A percentile compares a stretch with the other conserved stretches of the same genome.
phyloP scores from a whole-genome alignment of 176 grass and related monocot genomes.

The Alloteropsis semialata region DNA sequence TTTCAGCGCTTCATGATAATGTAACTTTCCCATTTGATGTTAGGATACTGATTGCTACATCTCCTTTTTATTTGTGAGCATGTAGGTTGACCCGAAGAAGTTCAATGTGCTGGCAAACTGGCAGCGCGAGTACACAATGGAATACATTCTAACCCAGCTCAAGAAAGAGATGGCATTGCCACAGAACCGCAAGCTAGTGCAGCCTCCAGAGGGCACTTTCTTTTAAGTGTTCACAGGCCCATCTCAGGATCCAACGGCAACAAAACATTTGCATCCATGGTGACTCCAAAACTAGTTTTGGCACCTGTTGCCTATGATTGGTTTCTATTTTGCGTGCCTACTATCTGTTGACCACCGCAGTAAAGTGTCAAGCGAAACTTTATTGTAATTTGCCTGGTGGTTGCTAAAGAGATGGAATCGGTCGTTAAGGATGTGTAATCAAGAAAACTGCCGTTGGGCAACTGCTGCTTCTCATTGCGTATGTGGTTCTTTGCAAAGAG shows the following conservation, averaged over 20 bases:
- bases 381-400: background rate
- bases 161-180: slow-evolving; percentile 68
- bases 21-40: background rate
- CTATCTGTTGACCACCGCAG: background rate
- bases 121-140: slow-evolving; percentile 72
- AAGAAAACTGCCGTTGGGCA: background rate
- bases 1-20: background rate
- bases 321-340: slow-evolving; percentile 12
- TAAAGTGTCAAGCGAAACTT: background rate
- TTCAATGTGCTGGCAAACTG: slow-evolving; percentile 55
- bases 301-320: slow-evolving; percentile 2
- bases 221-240: slow-evolving; percentile 23
- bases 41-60: background rate
- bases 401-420: slow-evolving; percentile 19
- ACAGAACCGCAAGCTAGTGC: slow-evolving; percentile 68
- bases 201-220: slow-evolving; percentile 69
- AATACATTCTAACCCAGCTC: slow-evolving; percentile 66
- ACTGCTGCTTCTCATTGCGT: background rate
- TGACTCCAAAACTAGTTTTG: background rate
- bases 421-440: slow-evolving; percentile 34
- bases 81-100: slow-evolving; percentile 80
- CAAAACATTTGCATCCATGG: background rate
- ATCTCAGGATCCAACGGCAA: background rate
- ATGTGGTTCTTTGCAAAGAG: background rate
- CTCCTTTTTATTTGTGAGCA: background rate